phyloP scores from a whole-genome alignment of 148 eudicot species.

The Cornus kousa region DNA sequence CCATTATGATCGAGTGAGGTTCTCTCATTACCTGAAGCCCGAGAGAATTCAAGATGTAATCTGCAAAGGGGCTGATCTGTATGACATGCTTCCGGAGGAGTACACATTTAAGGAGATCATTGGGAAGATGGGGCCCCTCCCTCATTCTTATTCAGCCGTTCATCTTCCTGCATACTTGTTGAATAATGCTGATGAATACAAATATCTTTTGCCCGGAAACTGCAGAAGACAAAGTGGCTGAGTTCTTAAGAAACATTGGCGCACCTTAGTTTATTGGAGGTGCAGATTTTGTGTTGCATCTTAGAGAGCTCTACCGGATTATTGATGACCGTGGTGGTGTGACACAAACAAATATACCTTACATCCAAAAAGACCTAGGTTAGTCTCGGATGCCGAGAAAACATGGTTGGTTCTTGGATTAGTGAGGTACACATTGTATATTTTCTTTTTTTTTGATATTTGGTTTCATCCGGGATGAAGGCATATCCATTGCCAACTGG shows the following conservation, averaged over 20 bases:
- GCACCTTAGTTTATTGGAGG: background rate
- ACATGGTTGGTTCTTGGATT: conserved; percentile 4
- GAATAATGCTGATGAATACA: conserved; percentile 47
- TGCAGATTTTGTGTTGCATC: conserved; percentile 10
- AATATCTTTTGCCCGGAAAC: conserved; percentile 60
- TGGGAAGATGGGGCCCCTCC: conserved; percentile 56
- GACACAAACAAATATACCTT: background rate
- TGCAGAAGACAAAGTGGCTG: conserved; percentile 46
- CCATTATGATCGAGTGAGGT: conserved; percentile 53
- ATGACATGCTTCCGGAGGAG: conserved; percentile 59
- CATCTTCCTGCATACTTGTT: conserved; percentile 50
- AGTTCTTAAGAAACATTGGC: background rate
- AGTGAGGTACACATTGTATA: background rate
- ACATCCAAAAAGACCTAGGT: background rate
- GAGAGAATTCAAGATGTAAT: conserved; percentile 50
- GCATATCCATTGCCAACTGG: background rate
- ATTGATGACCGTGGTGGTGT: background rate
- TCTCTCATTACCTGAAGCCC: conserved; percentile 45
- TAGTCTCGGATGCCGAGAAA: background rate
- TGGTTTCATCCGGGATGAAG: background rate
- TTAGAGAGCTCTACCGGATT: conserved; percentile 1
- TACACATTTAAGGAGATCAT: conserved; percentile 59
- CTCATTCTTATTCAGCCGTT: conserved; percentile 50
- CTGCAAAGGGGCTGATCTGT: conserved; percentile 49
- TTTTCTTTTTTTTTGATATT: too few relatives aligned